Percentiles rank a stretch among this genome's conserved stretches.
phyloP scores from a whole-genome alignment of 2,329 filamentous ascomycete species.

The Neonectria hederae region DNA sequence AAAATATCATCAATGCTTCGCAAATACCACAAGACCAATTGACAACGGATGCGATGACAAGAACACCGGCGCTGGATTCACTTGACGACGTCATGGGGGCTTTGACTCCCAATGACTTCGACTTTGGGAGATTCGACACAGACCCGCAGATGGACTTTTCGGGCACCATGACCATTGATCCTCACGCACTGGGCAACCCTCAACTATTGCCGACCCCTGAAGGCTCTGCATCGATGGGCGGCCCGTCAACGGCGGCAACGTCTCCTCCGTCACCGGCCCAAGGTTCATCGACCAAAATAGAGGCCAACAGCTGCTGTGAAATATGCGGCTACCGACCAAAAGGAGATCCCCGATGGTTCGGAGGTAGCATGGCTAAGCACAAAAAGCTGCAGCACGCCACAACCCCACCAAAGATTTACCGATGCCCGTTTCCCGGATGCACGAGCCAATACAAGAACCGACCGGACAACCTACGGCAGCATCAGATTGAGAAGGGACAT shows the following conservation, averaged over 20 bases:
- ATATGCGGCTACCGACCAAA: slow-evolving; percentile 65
- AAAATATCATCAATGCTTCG: slow-evolving; percentile 47
- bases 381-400: slow-evolving; percentile 63
- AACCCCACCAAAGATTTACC: slow-evolving; percentile 60
- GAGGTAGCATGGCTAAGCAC: slow-evolving; percentile 67
- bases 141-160: slow-evolving; percentile 21
- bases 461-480: slow-evolving; percentile 64
- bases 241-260: slow-evolving; percentile 35
- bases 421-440: slow-evolving; percentile 63
- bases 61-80: slow-evolving; percentile 20
- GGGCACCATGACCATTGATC: slow-evolving; percentile 22
- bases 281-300: slow-evolving; percentile 46
- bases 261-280: slow-evolving; percentile 37
- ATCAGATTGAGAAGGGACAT: slow-evolving; percentile 65
- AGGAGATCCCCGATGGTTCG: slow-evolving; percentile 67
- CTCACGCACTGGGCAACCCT: slow-evolving; percentile 25
- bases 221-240: slow-evolving; percentile 31
- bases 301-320: slow-evolving; percentile 58
- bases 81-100: slow-evolving; percentile 36
- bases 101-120: slow-evolving; percentile 29
- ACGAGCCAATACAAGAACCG: slow-evolving; percentile 65
- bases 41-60: slow-evolving; percentile 23
- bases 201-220: slow-evolving; percentile 37
- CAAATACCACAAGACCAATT: slow-evolving; percentile 11
- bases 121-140: slow-evolving; percentile 33